Percentiles rank a stretch among this genome's conserved stretches.
These are phyloP conservation scores for Boletus reticulatus DNA, from an alignment of 768 basidiomycete genomes.

Conservation along the genomic window DNA sequence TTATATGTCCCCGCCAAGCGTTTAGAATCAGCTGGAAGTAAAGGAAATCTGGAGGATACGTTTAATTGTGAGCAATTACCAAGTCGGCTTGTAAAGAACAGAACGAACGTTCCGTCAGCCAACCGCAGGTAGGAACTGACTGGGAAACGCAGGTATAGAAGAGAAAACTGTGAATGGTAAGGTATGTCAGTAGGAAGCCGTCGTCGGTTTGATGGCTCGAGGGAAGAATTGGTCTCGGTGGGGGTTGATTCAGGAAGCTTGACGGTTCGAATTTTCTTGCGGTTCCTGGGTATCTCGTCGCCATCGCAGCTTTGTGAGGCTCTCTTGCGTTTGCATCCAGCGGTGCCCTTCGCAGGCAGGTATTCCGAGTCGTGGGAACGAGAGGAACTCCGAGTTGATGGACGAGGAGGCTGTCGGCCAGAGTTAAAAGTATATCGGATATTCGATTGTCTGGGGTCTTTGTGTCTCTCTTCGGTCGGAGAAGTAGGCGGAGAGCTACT, in stretches of 20 bases:
- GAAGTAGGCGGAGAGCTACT: constrained; percentile 21
- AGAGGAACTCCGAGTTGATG: constrained; percentile 3
- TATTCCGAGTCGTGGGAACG: constrained; percentile 3
- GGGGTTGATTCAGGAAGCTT: neutral
- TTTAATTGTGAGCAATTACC: neutral
- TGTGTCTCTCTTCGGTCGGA: constrained; percentile 1
- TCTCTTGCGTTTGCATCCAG: constrained; percentile 20
- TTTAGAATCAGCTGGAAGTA: constrained; percentile 15
- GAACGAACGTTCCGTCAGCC: constrained; percentile 39
- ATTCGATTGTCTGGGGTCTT: neutral
- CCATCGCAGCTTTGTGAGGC: constrained; percentile 5
- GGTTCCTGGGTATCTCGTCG: constrained; percentile 4
- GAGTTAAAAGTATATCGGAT: neutral
- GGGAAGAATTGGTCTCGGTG: neutral
- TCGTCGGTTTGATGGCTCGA: constrained; percentile 31
- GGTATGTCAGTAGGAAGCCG: constrained; percentile 50
- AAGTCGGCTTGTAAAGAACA: neutral
- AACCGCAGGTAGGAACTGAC: constrained; percentile 53
- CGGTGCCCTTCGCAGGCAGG: constrained; percentile 17
- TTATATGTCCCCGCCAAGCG: constrained; percentile 51
- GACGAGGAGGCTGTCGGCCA: neutral
- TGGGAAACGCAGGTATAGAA: constrained; percentile 72
- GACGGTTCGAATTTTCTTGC: constrained; percentile 9
- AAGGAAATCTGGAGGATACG: constrained; percentile 14
- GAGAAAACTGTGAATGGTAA: constrained; percentile 48